Evolutionary conservation across 768 basidiomycete genomes (phyloP).

Genomic region (Steccherinum ochraceum): DNA sequence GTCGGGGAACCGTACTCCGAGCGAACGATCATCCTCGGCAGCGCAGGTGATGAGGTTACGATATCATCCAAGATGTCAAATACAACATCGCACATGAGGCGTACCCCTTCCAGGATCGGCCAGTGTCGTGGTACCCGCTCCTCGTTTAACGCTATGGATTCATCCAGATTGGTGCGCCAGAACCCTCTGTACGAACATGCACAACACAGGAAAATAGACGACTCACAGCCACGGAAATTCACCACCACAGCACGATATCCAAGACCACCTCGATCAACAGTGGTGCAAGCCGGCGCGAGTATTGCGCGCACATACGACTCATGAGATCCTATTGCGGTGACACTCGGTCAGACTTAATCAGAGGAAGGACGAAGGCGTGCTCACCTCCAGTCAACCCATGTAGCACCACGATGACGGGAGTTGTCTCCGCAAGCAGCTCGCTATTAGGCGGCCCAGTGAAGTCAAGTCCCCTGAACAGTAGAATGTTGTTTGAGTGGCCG

Average conservation of each 20-base stretch:
- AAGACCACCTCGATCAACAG: constrained; percentile 74
- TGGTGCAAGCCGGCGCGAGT: constrained; percentile 63
- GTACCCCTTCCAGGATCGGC: too few relatives aligned
- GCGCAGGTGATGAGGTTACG: too few relatives aligned
- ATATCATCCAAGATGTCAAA: too few relatives aligned
- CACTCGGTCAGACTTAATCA: too few relatives aligned
- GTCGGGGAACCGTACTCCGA: too few relatives aligned
- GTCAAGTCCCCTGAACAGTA: constrained; percentile 49
- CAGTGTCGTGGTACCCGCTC: too few relatives aligned
- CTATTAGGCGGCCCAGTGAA: constrained; percentile 40
- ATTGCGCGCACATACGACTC: constrained; percentile 87
- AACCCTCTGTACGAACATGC: too few relatives aligned
- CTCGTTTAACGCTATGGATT: too few relatives aligned
- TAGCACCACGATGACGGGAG: constrained; percentile 50
- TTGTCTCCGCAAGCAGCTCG: constrained; percentile 27
- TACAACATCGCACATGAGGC: too few relatives aligned
- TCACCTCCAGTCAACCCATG: constrained; percentile 43
- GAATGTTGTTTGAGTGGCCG: constrained; percentile 2
- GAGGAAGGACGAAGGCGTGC: too few relatives aligned
- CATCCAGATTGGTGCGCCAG: too few relatives aligned
- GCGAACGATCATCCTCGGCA: too few relatives aligned
- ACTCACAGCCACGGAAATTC: constrained; percentile 89
- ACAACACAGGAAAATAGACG: background rate
- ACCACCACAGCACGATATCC: constrained; percentile 88
- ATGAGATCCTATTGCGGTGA: constrained; percentile 63